phyloP scores from a whole-genome alignment of 208 protist genomes.

The Phytomonas sp. region DNA sequence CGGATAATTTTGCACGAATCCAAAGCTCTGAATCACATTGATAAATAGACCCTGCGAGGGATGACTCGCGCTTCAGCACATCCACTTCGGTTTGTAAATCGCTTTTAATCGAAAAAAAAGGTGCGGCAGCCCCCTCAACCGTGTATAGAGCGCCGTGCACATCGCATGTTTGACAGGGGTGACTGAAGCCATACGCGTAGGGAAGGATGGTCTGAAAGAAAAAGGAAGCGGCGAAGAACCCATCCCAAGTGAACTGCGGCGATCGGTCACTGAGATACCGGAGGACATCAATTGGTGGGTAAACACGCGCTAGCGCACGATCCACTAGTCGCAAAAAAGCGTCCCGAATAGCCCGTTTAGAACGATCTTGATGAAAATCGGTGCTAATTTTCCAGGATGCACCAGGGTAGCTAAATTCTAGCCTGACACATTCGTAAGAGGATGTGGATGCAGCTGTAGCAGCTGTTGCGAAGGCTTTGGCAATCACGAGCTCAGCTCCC shows the following conservation, averaged over 20 bases:
- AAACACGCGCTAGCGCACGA: conserved; percentile 54
- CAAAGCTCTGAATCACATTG: not conserved
- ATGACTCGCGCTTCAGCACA: not conserved
- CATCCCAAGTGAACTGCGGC: conserved; percentile 7
- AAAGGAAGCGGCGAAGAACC: conserved; percentile 8
- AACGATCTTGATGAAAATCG: not conserved
- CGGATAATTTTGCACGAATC: not conserved
- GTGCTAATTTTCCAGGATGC: not conserved
- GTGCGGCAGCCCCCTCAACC: not conserved
- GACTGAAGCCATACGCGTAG: not conserved
- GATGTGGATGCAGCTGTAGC: conserved; percentile 8
- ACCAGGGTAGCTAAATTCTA: not conserved
- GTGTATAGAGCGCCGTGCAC: not conserved
- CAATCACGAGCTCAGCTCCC: conserved; percentile 21
- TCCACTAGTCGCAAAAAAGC: conserved; percentile 62
- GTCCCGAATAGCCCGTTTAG: conserved; percentile 25
- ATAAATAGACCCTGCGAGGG: not conserved
- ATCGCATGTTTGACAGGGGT: not conserved
- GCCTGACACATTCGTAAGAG: not conserved
- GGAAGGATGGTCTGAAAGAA: conserved; percentile 15
- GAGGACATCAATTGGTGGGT: conserved; percentile 57
- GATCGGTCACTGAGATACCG: conserved; percentile 34
- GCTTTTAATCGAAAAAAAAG: not conserved
- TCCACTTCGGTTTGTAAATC: not conserved
- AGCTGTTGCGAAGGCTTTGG: conserved; percentile 23